Evolutionary conservation across 345 rosid species (phyloP).

Genomic region (Eucalyptus tenuipes): DNA sequence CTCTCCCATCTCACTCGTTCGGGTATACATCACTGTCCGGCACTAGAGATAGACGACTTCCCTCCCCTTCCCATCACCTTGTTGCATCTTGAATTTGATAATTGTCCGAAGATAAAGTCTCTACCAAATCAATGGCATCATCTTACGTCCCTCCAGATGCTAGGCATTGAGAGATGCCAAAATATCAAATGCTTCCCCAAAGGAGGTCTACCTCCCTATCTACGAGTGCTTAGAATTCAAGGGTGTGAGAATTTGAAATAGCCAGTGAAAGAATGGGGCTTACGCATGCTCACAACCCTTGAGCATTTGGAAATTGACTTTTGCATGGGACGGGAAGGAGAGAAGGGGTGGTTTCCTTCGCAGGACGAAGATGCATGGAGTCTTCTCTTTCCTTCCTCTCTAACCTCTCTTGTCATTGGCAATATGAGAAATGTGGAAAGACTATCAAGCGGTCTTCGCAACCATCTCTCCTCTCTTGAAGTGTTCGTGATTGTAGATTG

Average conservation of each 20-base stretch:
- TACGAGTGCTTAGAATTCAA: too few species aligned
- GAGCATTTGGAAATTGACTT: too few species aligned
- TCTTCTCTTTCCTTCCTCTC: neutral
- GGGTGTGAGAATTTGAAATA: neutral
- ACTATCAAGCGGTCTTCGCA: neutral
- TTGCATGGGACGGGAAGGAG: neutral
- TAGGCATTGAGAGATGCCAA: neutral
- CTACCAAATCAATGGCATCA: neutral
- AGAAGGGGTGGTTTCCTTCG: neutral
- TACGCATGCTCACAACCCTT: neutral
- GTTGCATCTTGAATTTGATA: rapidly evolving
- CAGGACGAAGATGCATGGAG: neutral
- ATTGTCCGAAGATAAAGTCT: neutral
- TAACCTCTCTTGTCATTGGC: neutral
- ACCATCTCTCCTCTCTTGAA: neutral
- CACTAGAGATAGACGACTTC: neutral
- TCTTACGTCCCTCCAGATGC: neutral
- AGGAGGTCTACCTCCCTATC: neutral
- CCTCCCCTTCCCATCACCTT: neutral
- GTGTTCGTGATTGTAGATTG: neutral
- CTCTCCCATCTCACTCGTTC: neutral
- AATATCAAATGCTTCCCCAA: neutral
- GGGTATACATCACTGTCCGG: rapidly evolving
- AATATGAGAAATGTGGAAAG: neutral
- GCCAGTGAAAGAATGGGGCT: neutral